Evolutionary conservation across 2,329 filamentous ascomycete genomes (phyloP), one percentile per base, ranked within the genome.

Genomic region (Nothopassalora personata): DNA sequence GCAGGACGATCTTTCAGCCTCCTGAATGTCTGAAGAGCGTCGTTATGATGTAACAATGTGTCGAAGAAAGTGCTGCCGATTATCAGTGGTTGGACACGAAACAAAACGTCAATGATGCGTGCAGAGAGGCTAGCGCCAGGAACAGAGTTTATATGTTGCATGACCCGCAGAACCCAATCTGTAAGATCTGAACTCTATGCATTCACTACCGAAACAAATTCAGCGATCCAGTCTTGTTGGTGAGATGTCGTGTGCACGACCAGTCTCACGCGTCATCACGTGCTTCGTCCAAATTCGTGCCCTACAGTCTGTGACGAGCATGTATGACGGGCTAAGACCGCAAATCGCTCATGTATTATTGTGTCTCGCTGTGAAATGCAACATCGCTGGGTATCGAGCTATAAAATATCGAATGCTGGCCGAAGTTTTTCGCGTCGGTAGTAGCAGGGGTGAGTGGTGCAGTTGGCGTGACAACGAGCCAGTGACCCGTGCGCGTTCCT

Each of bases 101-200:
- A 54, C 28, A 31, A 50, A 57, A 59, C 62, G 62, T 64, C 59
- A 64, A 64, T 60, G 64, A 66, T 54, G 43, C 50, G 47, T 43
- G 50, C 18, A 30, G 64, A 61, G n/a, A 63, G 62, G 45, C 60
- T 64, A 66, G 64, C 53, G 62, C 23, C 60, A 63, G 58, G 60
- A 59, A 61, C 61, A 66, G 43, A 61, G 15, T 54, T 58, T 61
- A 34, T 8, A 53, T 57, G 54, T 45, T 50, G 55, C 57, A 56
- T 56, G 34, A 15, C 28, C 49, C 49, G 33, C 15, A 15, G 19
- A 33, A 18, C n/a, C 23, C 49, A 54, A 60, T 62, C 60, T 33
- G 51, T 13, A 43, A 55, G 59, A 64, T 60, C 58, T 64, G 8
- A 58, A 60, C 53, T 57, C 30, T 51, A 61, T 59, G 58, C 55